Base-by-base conservation (phyloP, 768 basidiomycete genomes). In the Pulveroboletus sp. region DNA sequence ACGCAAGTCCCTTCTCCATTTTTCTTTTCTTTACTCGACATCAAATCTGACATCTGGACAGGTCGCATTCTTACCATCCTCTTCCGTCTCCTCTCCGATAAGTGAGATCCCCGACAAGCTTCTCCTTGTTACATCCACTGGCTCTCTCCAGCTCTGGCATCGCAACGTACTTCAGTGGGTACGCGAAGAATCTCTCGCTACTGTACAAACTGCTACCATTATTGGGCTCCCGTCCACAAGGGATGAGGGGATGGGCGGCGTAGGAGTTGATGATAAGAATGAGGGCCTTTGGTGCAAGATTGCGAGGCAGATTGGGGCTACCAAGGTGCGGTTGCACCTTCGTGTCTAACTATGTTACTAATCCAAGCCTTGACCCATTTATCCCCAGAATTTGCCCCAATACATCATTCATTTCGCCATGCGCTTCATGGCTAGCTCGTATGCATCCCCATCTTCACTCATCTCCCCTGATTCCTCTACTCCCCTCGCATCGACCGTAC, bases 151-250 rank as follows among this genome's bases (percentile, higher is more conserved):
- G 57, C 68, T 86, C 8, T 90, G 90, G 87, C 71, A 80, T 41
- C 75, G 78, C 21, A 72, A 80, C 27, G 61, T 72, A 32, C 69
- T 81, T 27, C 73, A 77, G 27, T 95, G 92, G 91, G 79, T 77
- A 0, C 76, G 93, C 42, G 93, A 95, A 61, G 93, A 97, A 62
- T 76, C 80, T 2, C 73, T 95, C 9, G 72, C 89, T 0, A 73
- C 79, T 2, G 75, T 89, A 43, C 68, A 75, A 21, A 76, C 77
- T 0, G 82, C 84, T 1, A 79, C 83, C 45, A 82, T 93, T 49
- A 78, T 93, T 18, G 89, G 92, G 56, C 76, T 95, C 14, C 89
- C 89, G 0, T 87, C 89, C 64, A 59, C 58, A 8, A 55, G 49
- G 37, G 67, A 71, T 15, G 66, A 54, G 15, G 54, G 63, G 27